Conservation (phyloP, 306 rosid species). For the Inga leiocalycina region DNA sequence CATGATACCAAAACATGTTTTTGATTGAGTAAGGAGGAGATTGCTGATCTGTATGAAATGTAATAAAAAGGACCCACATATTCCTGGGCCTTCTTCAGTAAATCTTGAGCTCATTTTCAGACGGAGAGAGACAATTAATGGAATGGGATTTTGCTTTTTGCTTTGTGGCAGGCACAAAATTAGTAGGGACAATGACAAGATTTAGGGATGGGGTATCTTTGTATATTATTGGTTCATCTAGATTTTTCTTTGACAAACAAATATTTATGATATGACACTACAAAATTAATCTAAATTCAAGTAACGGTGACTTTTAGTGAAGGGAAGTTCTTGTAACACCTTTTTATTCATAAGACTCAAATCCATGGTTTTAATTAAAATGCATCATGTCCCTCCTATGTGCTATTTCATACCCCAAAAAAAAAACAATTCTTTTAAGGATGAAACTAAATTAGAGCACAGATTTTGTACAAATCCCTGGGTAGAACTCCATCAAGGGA, state of each 20-base stretch:
- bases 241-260: background rate
- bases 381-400: background rate
- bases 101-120: constrained; percentile 25
- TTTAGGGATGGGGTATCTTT: constrained; percentile 32
- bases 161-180: constrained; percentile 22
- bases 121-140: constrained; percentile 21
- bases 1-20: background rate
- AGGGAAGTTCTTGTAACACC: background rate
- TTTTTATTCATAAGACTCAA: background rate
- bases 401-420: background rate
- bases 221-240: constrained; percentile 33
- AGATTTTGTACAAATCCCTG: background rate
- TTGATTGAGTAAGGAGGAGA: constrained; percentile 6
- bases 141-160: constrained; percentile 17
- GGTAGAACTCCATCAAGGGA: too few species aligned
- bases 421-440: too few species aligned
- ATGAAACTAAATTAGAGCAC: background rate
- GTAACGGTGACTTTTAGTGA: background rate
- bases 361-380: background rate
- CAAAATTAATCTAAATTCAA: background rate
- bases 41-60: constrained; percentile 1
- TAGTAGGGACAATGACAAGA: constrained; percentile 40
- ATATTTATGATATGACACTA: background rate
- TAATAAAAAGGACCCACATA: constrained; percentile 4
- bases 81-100: background rate